Conservation (phyloP, 768 basidiomycete species). For the Dendrothele bispora region DNA sequence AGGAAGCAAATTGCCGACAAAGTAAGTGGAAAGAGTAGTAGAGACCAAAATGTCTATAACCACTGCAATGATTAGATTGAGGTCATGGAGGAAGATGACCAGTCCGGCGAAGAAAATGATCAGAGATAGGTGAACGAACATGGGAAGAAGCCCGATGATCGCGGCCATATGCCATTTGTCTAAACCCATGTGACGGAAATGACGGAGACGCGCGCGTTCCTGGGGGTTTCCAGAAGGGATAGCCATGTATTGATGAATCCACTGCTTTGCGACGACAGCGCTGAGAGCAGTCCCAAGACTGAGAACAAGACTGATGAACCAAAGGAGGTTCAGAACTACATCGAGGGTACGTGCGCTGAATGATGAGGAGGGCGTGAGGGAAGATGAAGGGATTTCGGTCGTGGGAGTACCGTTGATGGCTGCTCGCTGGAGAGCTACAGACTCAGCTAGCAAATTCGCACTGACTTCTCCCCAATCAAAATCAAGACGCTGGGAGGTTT, state of each 20-base stretch:
- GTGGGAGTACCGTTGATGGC: background rate
- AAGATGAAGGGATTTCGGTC: conserved; percentile 6
- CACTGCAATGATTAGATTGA: background rate
- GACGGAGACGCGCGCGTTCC: conserved; percentile 17
- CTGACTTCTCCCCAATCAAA: background rate
- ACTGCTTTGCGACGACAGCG: conserved; percentile 24
- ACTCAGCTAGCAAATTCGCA: background rate
- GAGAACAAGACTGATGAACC: conserved; percentile 22
- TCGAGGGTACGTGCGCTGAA: background rate
- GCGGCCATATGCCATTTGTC: conserved; percentile 15
- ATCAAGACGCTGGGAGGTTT: conserved; percentile 15
- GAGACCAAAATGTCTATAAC: background rate
- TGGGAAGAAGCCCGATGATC: conserved; percentile 12
- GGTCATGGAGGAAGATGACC: conserved; percentile 4
- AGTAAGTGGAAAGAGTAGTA: background rate
- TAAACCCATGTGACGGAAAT: conserved; percentile 21
- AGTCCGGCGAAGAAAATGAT: conserved; percentile 12
- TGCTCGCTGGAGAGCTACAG: background rate
- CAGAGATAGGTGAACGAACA: conserved; percentile 11
- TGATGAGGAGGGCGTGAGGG: conserved; percentile 11
- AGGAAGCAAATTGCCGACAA: background rate
- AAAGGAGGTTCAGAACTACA: conserved; percentile 15
- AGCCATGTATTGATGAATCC: conserved; percentile 18
- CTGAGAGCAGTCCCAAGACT: conserved; percentile 23
- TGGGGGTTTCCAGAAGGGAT: conserved; percentile 16